Base-by-base conservation (phyloP, 2,329 filamentous ascomycete genomes). In the Trichoderma sp. region DNA sequence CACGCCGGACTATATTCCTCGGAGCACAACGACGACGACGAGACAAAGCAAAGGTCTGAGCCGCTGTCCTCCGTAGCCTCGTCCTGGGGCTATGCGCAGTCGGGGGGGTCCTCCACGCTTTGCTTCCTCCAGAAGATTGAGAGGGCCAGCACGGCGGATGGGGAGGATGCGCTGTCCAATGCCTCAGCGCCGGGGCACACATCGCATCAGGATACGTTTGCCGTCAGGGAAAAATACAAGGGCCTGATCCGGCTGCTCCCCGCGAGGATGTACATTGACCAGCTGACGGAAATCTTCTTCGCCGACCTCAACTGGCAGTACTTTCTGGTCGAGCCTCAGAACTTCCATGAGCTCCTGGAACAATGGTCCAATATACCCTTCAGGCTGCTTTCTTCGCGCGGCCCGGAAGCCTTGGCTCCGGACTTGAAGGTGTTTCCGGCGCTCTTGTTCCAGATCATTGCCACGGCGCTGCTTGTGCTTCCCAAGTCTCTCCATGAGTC, bases 301-400 rank as follows among this genome's bases (percentile, higher is more conserved):
- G 75, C 75, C n/a, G 82, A 87, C 66, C 83, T 88, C 74, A 89
- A 89, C 75, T 86, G 83, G 81, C 84, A 86, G 68, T 89, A 90
- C 76, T 84, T 82, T 71, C 78, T 81, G 32, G 76, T 90, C 10
- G 87, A 90, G 71, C 80, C 83, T 61, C 82, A 82, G 26, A 76
- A 85, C 7, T 87, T 89, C 70, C 75, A 80, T 61, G 76, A 78
- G 30, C 83, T 87, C 71, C 81, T 89, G 51, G 77, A 81, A 1
- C 80, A 84, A 65, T 90, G 88, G 87, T 82, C 85, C 71, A 81
- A 77, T 30, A 72, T 88, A 14, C 84, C 87, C 3, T 87, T 87
- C 73, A 80, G 80, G 34, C 75, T 83, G 8, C 77, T 89, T 5
- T 81, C 82, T 2, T 81, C 81, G 6, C 79, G 81, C 16, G 85